Percentiles rank a stretch among this genome's conserved stretches.
These are phyloP conservation scores for Aspergillus sp. DNA, from an alignment of 2,329 filamentous ascomycete species.

Conservation along the genomic window DNA sequence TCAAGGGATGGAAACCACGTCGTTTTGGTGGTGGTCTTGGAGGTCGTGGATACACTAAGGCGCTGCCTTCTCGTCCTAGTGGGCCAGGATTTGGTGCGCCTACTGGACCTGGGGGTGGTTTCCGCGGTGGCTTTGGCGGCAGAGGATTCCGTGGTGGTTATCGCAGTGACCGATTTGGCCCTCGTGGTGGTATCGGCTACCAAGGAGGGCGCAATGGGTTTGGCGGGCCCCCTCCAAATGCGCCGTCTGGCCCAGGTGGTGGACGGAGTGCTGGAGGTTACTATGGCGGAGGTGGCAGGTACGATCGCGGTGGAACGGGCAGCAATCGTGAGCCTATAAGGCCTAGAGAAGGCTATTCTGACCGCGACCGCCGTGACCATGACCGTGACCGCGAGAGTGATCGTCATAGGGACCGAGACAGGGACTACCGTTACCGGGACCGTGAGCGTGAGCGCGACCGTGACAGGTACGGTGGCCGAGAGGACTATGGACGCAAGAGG, in stretches of 20 bases:
- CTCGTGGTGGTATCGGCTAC: constrained; percentile 49
- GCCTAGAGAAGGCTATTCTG: constrained; percentile 54
- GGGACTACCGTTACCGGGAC: constrained; percentile 42
- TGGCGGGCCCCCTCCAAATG: constrained; percentile 44
- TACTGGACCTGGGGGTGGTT: constrained; percentile 51
- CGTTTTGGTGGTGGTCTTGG: constrained; percentile 88
- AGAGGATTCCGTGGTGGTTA: constrained; percentile 46
- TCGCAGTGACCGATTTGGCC: constrained; percentile 46
- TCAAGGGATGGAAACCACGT: constrained; percentile 86
- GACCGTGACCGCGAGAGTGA: constrained; percentile 50
- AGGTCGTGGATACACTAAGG: constrained; percentile 86
- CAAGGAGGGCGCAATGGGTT: constrained; percentile 52
- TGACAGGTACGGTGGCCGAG: constrained; percentile 43
- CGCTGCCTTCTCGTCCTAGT: constrained; percentile 62
- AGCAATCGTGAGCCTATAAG: constrained; percentile 82
- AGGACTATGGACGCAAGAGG: constrained; percentile 56
- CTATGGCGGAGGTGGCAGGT: constrained; percentile 39
- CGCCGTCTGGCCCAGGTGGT: constrained; percentile 49
- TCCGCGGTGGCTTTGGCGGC: constrained; percentile 48
- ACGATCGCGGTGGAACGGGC: constrained; percentile 55
- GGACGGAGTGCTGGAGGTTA: constrained; percentile 48
- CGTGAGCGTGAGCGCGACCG: constrained; percentile 43
- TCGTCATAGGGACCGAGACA: constrained; percentile 47
- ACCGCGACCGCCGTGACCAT: constrained; percentile 38
- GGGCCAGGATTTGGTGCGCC: constrained; percentile 55